phyloP scores from a whole-genome alignment of 163 green algal species.

The Scenedesmus sp. region DNA sequence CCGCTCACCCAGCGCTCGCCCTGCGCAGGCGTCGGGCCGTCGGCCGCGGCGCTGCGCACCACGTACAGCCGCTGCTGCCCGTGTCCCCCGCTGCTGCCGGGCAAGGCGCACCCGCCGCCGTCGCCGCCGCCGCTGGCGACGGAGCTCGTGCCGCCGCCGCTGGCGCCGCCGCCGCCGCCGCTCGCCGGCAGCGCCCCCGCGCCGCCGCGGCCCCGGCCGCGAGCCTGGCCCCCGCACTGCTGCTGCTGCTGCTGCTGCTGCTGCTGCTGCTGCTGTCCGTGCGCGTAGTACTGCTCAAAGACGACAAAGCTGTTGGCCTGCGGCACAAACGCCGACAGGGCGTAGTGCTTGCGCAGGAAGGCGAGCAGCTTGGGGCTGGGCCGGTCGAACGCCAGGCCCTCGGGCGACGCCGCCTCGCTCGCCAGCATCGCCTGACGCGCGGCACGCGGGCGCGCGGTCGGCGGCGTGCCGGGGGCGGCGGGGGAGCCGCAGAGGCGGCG shows the following conservation, averaged over 20 bases:
- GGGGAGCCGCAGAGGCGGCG: background rate
- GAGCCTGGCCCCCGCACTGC: background rate
- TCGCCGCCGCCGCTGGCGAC: background rate
- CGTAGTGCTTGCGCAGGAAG: constrained; percentile 79
- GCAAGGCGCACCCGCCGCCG: background rate
- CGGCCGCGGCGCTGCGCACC: constrained; percentile 2
- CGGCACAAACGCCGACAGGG: constrained; percentile 59
- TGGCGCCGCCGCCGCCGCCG: background rate
- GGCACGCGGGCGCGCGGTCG: background rate
- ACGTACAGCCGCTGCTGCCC: constrained; percentile 21
- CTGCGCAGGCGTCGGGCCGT: background rate
- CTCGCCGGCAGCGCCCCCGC: background rate
- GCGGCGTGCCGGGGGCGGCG: too few species aligned
- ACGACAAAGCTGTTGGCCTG: constrained; percentile 84
- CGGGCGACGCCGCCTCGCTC: constrained; percentile 45
- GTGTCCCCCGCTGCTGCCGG: background rate
- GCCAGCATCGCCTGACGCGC: constrained; percentile 65
- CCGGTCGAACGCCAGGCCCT: constrained; percentile 70
- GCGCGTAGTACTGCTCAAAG: constrained; percentile 61
- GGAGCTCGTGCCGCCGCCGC: background rate
- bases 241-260: background rate
- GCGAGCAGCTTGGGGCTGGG: constrained; percentile 75
- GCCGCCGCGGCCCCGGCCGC: background rate
- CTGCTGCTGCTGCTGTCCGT: constrained; percentile 11
- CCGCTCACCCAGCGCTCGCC: constrained; percentile 20